Percentiles rank a stretch among this genome's conserved stretches.
Evolutionary conservation across 371 early-diverging fungal species (phyloP).

Genomic region (Mucor racemosus): DNA sequence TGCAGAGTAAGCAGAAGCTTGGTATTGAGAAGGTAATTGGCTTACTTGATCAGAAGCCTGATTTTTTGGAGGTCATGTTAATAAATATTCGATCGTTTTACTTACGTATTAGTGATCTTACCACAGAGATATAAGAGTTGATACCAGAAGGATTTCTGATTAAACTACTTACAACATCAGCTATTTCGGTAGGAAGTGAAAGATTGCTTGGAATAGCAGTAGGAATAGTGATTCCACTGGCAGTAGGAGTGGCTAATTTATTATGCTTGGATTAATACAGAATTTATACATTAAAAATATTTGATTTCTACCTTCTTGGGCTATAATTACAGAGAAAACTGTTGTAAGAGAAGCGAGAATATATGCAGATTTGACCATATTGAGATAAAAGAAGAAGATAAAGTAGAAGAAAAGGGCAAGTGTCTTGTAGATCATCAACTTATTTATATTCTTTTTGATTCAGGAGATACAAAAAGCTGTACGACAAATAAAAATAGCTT

Average conservation of each 20-base stretch:
- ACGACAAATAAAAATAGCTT: not conserved
- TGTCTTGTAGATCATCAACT: not conserved
- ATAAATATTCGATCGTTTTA: no score
- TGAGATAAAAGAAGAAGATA: not conserved
- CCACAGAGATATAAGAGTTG: conserved; percentile 13
- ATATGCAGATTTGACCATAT: conserved; percentile 23
- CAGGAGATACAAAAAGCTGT: conserved; percentile 1
- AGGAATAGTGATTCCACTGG: not conserved
- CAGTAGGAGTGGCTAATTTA: conserved; percentile 3
- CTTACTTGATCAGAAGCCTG: conserved; percentile 17
- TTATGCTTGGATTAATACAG: not conserved
- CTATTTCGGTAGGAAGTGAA: conserved; percentile 7
- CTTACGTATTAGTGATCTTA: not conserved
- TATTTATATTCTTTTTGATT: not conserved
- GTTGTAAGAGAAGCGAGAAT: conserved; percentile 10
- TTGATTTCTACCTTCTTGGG: conserved; percentile 5
- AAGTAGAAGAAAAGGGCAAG: not conserved
- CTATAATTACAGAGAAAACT: not conserved
- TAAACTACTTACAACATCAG: conserved; percentile 12
- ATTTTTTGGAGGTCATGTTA: not conserved
- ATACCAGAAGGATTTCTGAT: conserved; percentile 12
- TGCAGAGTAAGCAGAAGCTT: conserved; percentile 18
- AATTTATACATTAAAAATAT: not conserved
- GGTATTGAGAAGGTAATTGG: conserved; percentile 16
- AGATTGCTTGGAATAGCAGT: conserved; percentile 2